A percentile compares a stretch with the other conserved stretches of the same genome.
These are phyloP conservation scores for Neurospora sp. DNA, from an alignment of 2,329 filamentous ascomycete genomes.

Conservation along the genomic window DNA sequence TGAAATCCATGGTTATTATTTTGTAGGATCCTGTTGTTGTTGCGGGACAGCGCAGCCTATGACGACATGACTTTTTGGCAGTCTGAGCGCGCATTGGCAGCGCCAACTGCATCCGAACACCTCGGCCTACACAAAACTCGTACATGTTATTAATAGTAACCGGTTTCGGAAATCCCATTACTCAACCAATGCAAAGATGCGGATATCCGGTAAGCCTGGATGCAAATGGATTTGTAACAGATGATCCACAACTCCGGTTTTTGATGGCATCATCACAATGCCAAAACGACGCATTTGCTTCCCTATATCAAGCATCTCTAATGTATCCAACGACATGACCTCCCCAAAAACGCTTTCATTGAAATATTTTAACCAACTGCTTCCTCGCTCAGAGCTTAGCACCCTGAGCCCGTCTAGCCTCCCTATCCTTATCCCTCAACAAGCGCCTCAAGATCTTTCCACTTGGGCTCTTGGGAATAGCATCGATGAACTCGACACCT, in stretches of 20 bases:
- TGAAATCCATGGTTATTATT: not conserved
- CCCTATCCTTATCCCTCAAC: conserved; percentile 65
- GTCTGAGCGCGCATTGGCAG: not conserved
- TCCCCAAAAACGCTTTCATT: not conserved
- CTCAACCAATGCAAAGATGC: not conserved
- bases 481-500: conserved; percentile 52
- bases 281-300: not conserved
- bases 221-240: not conserved
- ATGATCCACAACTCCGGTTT: not conserved
- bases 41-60: not conserved
- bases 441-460: conserved; percentile 64
- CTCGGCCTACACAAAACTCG: not conserved
- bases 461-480: conserved; percentile 63
- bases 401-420: conserved; percentile 52
- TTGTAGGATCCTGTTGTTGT: not conserved
- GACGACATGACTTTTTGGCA: not conserved
- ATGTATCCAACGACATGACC: not conserved
- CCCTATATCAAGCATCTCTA: not conserved
- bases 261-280: not conserved
- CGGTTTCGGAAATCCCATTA: not conserved
- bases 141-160: not conserved
- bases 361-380: no score
- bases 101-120: not conserved
- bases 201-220: not conserved
- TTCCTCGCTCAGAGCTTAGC: conserved; percentile 49